Conservation (phyloP, 202 grass and related monocot genomes). For the Bolboschoenoplectus hybrid region DNA sequence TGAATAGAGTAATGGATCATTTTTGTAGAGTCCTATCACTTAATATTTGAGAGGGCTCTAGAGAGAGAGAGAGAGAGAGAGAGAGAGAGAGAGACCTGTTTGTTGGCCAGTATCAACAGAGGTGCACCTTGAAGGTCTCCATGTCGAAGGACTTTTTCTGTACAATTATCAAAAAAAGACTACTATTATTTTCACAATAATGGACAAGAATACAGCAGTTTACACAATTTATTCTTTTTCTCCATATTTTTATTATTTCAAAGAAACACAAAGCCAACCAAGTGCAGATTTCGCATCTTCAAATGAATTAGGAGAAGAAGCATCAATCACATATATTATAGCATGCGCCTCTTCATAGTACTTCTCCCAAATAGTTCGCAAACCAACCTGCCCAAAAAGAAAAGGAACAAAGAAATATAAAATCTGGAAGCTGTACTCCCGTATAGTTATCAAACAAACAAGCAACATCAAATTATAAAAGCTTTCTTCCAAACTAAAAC, state of each 20-base stretch:
- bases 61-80: constrained; percentile 44
- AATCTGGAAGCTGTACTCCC: neutral
- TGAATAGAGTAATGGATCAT: neutral
- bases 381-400: constrained; percentile 58
- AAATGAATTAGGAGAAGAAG: constrained; percentile 75
- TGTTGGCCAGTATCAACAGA: constrained; percentile 89
- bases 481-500: neutral
- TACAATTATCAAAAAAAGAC: constrained; percentile 4
- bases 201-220: constrained; percentile 13
- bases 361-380: constrained; percentile 99
- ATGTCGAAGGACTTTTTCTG: constrained; percentile 92
- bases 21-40: neutral
- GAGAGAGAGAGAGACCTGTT: constrained; percentile 63
- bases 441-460: neutral
- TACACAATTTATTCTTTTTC: constrained; percentile 19
- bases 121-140: constrained; percentile 83
- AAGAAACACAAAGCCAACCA: constrained; percentile 57
- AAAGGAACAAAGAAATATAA: constrained; percentile 30
- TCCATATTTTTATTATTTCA: constrained; percentile 22
- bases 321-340: constrained; percentile 91
- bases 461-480: neutral
- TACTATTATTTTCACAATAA: constrained; percentile 20
- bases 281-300: constrained; percentile 89
- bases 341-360: constrained; percentile 97
- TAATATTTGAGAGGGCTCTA: neutral